Evolutionary conservation across 139 green algal genomes (phyloP).

Genomic region (Chlorella sp.): DNA sequence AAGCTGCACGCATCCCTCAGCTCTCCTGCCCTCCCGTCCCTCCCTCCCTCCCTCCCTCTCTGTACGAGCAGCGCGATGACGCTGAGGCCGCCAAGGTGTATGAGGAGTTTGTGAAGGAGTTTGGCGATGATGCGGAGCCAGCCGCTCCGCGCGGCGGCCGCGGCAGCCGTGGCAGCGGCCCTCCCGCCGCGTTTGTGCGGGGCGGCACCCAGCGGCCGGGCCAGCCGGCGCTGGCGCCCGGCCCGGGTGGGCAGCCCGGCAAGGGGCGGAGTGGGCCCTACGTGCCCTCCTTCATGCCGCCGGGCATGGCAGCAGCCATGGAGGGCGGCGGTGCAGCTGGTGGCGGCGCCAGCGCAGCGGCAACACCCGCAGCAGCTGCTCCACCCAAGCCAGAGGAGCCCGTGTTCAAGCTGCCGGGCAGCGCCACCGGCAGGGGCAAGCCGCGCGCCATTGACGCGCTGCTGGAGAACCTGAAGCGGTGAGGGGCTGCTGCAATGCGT

Average conservation of each 20-base stretch:
- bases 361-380: background rate
- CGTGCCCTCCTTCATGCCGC: constrained; percentile 81
- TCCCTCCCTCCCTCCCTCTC: too few species aligned
- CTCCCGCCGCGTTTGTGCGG: constrained; percentile 80
- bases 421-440: constrained; percentile 62
- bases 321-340: background rate
- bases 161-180: background rate
- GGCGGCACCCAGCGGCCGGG: too few species aligned
- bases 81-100: constrained; percentile 90
- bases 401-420: constrained; percentile 42
- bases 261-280: constrained; percentile 53
- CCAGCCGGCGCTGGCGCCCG: background rate
- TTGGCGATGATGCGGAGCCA: constrained; percentile 60
- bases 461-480: constrained; percentile 92
- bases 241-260: background rate
- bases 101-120: constrained; percentile 93
- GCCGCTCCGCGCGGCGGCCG: background rate
- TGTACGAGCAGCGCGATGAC: constrained; percentile 68
- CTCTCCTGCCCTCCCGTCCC: too few species aligned
- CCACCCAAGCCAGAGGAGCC: constrained; percentile 23
- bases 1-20: too few species aligned
- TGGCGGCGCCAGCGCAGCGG: background rate
- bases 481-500: background rate
- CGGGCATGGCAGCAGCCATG: constrained; percentile 58
- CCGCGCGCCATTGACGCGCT: constrained; percentile 89